A percentile compares a stretch with the other conserved stretches of the same genome.
These are phyloP conservation scores for Stromatinia cepivora DNA, from an alignment of 2,329 filamentous ascomycete species.

Conservation along the genomic window DNA sequence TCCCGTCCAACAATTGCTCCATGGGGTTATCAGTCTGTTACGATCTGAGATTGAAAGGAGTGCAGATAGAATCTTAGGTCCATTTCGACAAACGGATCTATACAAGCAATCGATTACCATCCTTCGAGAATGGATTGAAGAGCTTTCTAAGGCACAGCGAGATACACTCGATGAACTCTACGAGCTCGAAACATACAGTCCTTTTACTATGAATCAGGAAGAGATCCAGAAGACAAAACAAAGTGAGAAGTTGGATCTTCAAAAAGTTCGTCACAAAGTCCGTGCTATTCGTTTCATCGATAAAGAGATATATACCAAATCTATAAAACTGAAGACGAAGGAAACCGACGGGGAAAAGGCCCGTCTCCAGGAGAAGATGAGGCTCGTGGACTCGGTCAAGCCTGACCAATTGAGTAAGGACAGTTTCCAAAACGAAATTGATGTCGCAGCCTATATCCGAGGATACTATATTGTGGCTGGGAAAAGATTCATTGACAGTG, in stretches of 20 bases:
- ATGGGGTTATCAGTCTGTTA: slow-evolving; percentile 51
- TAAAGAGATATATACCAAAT: neutral
- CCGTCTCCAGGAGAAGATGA: slow-evolving; percentile 16
- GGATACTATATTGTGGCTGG: slow-evolving; percentile 71
- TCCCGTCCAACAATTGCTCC: slow-evolving; percentile 49
- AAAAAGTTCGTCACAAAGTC: slow-evolving; percentile 51
- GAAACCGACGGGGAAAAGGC: slow-evolving; percentile 12
- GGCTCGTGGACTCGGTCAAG: slow-evolving; percentile 20
- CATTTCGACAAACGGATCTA: slow-evolving; percentile 27
- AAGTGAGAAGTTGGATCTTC: slow-evolving; percentile 49
- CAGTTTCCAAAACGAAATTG: slow-evolving; percentile 58
- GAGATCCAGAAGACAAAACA: slow-evolving; percentile 49
- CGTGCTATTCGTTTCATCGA: slow-evolving; percentile 48
- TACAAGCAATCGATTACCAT: slow-evolving; percentile 20
- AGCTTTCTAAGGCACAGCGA: slow-evolving; percentile 18
- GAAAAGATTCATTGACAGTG: slow-evolving; percentile 59
- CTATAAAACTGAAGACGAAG: neutral
- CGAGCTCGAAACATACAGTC: slow-evolving; percentile 22
- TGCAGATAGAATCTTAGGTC: slow-evolving; percentile 20
- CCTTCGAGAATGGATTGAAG: slow-evolving; percentile 26
- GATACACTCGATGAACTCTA: slow-evolving; percentile 22
- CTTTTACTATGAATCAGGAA: slow-evolving; percentile 33
- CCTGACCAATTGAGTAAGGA: slow-evolving; percentile 53
- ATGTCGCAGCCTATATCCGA: slow-evolving; percentile 61
- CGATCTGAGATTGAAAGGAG: slow-evolving; percentile 39